Evolutionary conservation across 495 filamentous ascomycete genomes (phyloP).

Genomic region (Annulohypoxylon nitens): DNA sequence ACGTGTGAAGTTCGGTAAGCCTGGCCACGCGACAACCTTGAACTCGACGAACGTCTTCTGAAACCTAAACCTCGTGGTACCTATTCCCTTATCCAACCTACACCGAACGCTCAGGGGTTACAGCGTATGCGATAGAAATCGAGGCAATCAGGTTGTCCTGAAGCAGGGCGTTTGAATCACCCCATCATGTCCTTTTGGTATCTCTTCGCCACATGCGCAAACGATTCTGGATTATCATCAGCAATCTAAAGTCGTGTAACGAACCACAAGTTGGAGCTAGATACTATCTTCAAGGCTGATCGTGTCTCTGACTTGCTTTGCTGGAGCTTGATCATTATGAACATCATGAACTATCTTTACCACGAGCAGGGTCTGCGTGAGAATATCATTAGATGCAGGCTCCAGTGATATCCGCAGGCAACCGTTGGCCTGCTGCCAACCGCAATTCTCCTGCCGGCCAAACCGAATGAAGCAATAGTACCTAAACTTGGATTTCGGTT

Average conservation of each 20-base stretch:
- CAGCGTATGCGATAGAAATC: neutral
- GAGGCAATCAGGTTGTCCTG: neutral
- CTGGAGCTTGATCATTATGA: neutral
- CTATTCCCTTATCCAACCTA: slow-evolving; percentile 7
- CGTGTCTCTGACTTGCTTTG: slow-evolving; percentile 1
- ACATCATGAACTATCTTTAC: neutral
- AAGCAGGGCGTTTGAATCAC: neutral
- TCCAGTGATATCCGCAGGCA: slow-evolving; percentile 10
- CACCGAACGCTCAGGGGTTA: neutral
- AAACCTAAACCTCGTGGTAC: slow-evolving; percentile 34
- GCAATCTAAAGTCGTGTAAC: neutral
- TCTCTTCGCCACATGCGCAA: neutral
- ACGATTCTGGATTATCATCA: neutral
- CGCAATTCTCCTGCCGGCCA: neutral
- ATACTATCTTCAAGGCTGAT: slow-evolving; percentile 1
- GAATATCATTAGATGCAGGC: neutral
- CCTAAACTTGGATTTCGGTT: neutral
- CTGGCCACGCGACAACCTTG: slow-evolving; percentile 22
- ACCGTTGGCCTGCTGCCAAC: slow-evolving; percentile 18
- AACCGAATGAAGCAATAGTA: slow-evolving; percentile 7
- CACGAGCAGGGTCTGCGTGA: slow-evolving; percentile 3
- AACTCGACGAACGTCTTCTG: slow-evolving; percentile 17
- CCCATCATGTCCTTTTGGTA: neutral
- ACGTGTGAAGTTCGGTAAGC: slow-evolving; percentile 14
- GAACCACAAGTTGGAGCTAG: neutral